These are phyloP conservation scores for Ascochyta rabiei DNA, from an alignment of 2,329 filamentous ascomycete genomes.

Conservation along the genomic window DNA sequence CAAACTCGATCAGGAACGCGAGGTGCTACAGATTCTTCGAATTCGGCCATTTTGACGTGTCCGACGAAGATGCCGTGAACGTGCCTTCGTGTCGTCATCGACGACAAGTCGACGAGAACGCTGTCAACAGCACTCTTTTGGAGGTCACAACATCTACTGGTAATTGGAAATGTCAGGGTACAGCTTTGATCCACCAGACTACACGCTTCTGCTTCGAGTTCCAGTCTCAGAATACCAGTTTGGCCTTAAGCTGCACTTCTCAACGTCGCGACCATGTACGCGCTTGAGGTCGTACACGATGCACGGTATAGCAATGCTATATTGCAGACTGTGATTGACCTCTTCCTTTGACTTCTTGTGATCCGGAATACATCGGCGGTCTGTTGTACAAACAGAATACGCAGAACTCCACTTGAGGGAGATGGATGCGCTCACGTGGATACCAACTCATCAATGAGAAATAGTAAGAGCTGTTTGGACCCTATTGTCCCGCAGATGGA, in stretches of 20 bases:
- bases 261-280: background rate
- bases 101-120: conserved; percentile 17
- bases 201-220: background rate
- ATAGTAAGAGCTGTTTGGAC: background rate
- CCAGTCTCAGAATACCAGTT: background rate
- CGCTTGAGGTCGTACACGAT: background rate
- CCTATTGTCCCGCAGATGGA: background rate
- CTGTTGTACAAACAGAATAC: too few species aligned
- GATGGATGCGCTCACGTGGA: background rate
- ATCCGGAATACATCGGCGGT: background rate
- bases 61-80: conserved; percentile 20
- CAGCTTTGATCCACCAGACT: background rate
- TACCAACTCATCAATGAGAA: background rate
- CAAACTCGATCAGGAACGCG: conserved; percentile 11
- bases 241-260: too few species aligned
- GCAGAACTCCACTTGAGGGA: background rate
- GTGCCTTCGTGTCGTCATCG: conserved; percentile 19
- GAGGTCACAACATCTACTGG: background rate
- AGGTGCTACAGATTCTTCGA: conserved; percentile 15
- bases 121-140: background rate
- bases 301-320: background rate
- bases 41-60: conserved; percentile 7
- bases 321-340: background rate
- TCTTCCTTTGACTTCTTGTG: background rate
- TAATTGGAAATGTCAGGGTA: background rate